A percentile compares a stretch with the other conserved stretches of the same genome.
These are phyloP conservation scores for Oryza longistaminata DNA, from an alignment of 176 grass and related monocot species.

Conservation along the genomic window DNA sequence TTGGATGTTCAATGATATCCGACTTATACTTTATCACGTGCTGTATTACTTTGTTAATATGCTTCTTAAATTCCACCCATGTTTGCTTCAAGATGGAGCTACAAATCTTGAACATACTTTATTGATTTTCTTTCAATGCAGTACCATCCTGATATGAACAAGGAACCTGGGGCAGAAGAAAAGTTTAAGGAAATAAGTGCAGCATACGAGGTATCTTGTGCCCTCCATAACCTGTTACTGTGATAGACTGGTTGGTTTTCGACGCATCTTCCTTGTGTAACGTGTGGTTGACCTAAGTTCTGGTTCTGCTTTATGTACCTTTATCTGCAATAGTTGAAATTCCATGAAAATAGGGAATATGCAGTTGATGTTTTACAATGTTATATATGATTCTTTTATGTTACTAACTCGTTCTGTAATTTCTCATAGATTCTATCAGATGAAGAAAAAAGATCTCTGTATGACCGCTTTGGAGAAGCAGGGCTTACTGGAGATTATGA, in stretches of 20 bases:
- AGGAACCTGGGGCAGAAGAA: slow-evolving; percentile 81
- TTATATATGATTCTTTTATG: too few species aligned
- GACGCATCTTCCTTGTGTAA: not conserved
- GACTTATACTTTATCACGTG: not conserved
- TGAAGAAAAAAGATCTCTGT: slow-evolving; percentile 81
- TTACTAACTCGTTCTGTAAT: too few species aligned
- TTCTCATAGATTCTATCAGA: slow-evolving; percentile 76
- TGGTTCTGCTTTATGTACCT: not conserved
- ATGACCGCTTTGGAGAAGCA: slow-evolving; percentile 76
- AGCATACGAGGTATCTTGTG: slow-evolving; percentile 98
- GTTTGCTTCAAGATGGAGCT: slow-evolving; percentile 1
- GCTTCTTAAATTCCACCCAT: not conserved
- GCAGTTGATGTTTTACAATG: not conserved
- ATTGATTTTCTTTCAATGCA: slow-evolving; percentile 38
- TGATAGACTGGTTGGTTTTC: not conserved
- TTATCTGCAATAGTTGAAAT: slow-evolving; percentile 1
- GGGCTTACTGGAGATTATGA: slow-evolving; percentile 49
- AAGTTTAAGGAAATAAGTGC: slow-evolving; percentile 97
- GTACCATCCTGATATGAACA: slow-evolving; percentile 99
- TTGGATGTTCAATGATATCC: not conserved
- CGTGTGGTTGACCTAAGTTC: not conserved
- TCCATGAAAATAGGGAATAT: not conserved
- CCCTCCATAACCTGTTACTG: too few species aligned
- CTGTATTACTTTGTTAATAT: not conserved
- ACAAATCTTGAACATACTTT: slow-evolving; percentile 23